A percentile compares a stretch with the other conserved stretches of the same genome.
These are phyloP conservation scores for Chrysophaeum taylorii DNA, from an alignment of 352 stramenopile species.

Conservation along the genomic window DNA sequence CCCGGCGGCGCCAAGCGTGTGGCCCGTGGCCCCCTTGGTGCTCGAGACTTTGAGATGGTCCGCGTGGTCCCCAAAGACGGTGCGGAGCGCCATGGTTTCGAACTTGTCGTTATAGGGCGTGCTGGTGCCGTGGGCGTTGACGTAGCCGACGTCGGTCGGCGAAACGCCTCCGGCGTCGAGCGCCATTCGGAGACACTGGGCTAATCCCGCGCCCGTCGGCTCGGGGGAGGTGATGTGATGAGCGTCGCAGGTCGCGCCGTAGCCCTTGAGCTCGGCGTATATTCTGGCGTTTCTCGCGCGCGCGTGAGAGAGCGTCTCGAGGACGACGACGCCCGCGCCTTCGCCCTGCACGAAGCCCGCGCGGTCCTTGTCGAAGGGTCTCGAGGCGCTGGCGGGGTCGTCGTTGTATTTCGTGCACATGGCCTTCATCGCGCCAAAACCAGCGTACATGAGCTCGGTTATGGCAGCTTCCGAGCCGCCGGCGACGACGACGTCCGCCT, in stretches of 20 bases:
- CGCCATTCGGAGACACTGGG: slow-evolving; percentile 60
- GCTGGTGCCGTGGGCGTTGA: slow-evolving; percentile 96
- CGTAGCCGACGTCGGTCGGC: slow-evolving; percentile 85
- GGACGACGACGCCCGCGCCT: slow-evolving; percentile 61
- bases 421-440: slow-evolving; percentile 88
- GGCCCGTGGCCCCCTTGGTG: slow-evolving; percentile 81
- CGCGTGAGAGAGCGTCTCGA: slow-evolving; percentile 78
- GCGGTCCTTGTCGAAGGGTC: slow-evolving; percentile 87
- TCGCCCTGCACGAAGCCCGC: slow-evolving; percentile 95
- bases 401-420: slow-evolving; percentile 85
- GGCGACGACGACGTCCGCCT: slow-evolving; percentile 67
- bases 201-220: slow-evolving; percentile 58
- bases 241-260: slow-evolving; percentile 89
- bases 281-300: slow-evolving; percentile 83
- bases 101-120: slow-evolving; percentile 96
- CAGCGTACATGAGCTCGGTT: slow-evolving; percentile 84
- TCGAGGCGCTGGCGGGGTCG: slow-evolving; percentile 68
- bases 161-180: slow-evolving; percentile 57
- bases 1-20: slow-evolving; percentile 26
- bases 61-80: slow-evolving; percentile 64
- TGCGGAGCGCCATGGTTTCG: slow-evolving; percentile 89
- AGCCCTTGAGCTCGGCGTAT: slow-evolving; percentile 75
- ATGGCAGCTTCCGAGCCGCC: slow-evolving; percentile 90
- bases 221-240: slow-evolving; percentile 78
- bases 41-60: too few species aligned